These are phyloP conservation scores for Cucumis sativus DNA, from an alignment of 306 rosid species.

Conservation along the genomic window DNA sequence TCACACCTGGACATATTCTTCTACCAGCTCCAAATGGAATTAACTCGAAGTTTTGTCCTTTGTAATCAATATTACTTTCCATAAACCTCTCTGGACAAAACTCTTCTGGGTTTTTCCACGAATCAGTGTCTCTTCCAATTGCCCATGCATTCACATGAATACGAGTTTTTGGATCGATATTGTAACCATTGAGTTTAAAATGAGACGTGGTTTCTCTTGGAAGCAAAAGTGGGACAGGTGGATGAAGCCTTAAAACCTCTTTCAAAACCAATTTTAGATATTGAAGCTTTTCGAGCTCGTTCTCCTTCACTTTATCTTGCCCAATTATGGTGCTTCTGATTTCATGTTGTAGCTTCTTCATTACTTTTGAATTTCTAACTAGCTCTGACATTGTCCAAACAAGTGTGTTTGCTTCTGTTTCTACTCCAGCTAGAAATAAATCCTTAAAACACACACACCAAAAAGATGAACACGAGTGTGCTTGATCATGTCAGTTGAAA, in stretches of 20 bases:
- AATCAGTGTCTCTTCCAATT: constrained; percentile 12
- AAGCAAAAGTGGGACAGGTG: constrained; percentile 12
- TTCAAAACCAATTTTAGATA: background rate
- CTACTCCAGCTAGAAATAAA: constrained; percentile 16
- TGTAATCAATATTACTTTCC: background rate
- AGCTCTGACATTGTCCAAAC: constrained; percentile 32
- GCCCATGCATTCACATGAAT: constrained; percentile 22
- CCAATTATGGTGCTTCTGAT: constrained; percentile 14
- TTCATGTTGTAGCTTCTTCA: constrained; percentile 31
- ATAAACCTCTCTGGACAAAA: constrained; percentile 17
- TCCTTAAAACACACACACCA: constrained; percentile 9
- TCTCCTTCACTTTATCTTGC: background rate
- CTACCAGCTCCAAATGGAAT: background rate
- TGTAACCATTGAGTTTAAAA: constrained; percentile 15
- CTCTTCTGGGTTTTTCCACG: constrained; percentile 2
- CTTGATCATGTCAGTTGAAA: too few relatives aligned
- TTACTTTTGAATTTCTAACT: constrained; percentile 11
- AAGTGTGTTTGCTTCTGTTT: constrained; percentile 5
- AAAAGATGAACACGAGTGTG: background rate
- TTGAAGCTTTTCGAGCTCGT: background rate
- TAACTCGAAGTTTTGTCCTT: constrained; percentile 8
- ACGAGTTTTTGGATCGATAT: constrained; percentile 7
- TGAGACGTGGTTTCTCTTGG: constrained; percentile 8
- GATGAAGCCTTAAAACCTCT: constrained; percentile 12
- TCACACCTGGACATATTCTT: background rate